Evolutionary conservation across 192 early-diverging fungal genomes (phyloP).

Genomic region (Lunasporangiospora selenospora): DNA sequence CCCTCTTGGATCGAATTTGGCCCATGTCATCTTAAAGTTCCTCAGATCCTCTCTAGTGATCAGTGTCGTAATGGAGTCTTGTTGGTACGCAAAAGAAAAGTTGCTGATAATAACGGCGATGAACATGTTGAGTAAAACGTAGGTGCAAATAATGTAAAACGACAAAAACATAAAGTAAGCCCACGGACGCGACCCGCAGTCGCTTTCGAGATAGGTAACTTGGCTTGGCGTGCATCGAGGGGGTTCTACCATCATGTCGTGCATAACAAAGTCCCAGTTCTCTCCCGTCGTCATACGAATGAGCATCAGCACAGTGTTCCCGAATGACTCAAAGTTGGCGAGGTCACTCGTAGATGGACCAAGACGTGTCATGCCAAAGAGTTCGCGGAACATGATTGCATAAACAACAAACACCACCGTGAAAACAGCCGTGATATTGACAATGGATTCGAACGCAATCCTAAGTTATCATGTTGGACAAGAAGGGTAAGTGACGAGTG

Average conservation of each 20-base stretch:
- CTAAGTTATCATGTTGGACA: conserved; percentile 53
- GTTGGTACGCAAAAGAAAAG: conserved; percentile 67
- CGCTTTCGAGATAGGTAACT: conserved; percentile 50
- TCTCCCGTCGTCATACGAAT: conserved; percentile 64
- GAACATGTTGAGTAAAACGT: conserved; percentile 66
- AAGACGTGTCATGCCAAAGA: conserved; percentile 64
- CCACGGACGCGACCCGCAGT: conserved; percentile 61
- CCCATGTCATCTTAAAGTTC: conserved; percentile 64
- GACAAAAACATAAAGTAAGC: conserved; percentile 62
- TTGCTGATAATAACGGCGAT: conserved; percentile 66
- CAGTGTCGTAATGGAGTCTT: conserved; percentile 57
- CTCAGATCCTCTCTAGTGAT: conserved; percentile 65
- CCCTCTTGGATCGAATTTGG: conserved; percentile 53
- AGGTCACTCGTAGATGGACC: conserved; percentile 52
- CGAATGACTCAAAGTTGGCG: conserved; percentile 59
- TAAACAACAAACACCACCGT: conserved; percentile 60
- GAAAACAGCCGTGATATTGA: conserved; percentile 65
- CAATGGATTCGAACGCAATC: conserved; percentile 49
- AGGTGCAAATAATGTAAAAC: conserved; percentile 69
- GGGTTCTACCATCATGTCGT: conserved; percentile 59
- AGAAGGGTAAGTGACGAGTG: conserved; percentile 54
- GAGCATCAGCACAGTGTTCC: conserved; percentile 56
- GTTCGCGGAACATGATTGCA: conserved; percentile 65
- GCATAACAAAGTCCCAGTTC: conserved; percentile 68
- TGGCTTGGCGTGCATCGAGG: conserved; percentile 54